Base-by-base conservation (phyloP, 2,329 filamentous ascomycete genomes). In the Colletotrichum cordylinicola region DNA sequence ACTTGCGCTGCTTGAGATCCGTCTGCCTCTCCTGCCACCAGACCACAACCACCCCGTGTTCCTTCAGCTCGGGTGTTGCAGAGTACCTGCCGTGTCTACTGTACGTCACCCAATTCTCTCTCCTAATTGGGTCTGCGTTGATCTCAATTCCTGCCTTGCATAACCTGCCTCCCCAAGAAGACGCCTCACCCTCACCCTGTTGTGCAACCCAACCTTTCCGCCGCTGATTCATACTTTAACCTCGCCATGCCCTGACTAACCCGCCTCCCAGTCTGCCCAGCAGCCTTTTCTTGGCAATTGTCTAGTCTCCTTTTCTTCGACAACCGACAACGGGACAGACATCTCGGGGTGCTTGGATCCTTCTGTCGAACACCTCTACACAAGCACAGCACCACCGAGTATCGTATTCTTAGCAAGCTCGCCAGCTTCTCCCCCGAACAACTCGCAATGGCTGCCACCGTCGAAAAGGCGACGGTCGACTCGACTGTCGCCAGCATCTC, bases 241-340 rank as follows among this genome's bases (percentile, higher is more conserved):
- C 70, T 69, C 35, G 27, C 37, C 65, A 60, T 72, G 72, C 27
- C 70, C n/a, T 76, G 35, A 69, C 74, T 74, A 74, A 76, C 70
- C 27, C 65, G 58, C 24, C 16, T 64, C 48, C 21, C 37, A 70
- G 67, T 62, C 39, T 35, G 37, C 29, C n/a, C 70, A 21, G n/a
- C 58, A 74, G 70, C 24, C 18, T 62, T 55, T 74, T 74, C 43
- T 62, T 62, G 74, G 74, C 74, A 48, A 31, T 18, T 55, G 72
- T 27, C 33, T 56, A 12, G 21, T 35, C 58, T 58, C 56, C 62
- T 43, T 39, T 64, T 70, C 43, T 33, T 58, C 66, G 60, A 18
- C 52, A 68, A 37, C 35, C 66, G 60, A 18, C 52, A 68, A 37
- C 35, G 16, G 48, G 67, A 66, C 58, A 60, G 21, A 66, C 60